A percentile compares a stretch with the other conserved stretches of the same genome.
These are phyloP conservation scores for Pythium inflatum DNA, from an alignment of 352 stramenopile genomes.

Conservation along the genomic window DNA sequence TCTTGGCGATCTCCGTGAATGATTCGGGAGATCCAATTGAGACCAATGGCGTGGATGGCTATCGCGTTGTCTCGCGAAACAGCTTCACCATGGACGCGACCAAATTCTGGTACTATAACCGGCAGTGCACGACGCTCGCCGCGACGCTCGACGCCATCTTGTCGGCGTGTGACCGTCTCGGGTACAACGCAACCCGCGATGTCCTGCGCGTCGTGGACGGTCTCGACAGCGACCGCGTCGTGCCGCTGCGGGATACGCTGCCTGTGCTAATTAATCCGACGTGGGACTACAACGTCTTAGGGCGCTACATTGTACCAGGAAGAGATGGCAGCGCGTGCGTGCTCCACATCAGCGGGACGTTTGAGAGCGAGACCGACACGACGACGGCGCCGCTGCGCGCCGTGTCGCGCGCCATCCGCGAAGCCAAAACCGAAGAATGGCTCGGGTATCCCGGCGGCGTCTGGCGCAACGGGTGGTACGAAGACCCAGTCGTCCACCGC, in stretches of 20 bases:
- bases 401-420: slow-evolving; percentile 13
- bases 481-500: slow-evolving; percentile 19
- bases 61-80: slow-evolving; percentile 30
- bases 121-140: slow-evolving; percentile 23
- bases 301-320: slow-evolving; percentile 25
- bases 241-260: slow-evolving; percentile 17
- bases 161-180: slow-evolving; percentile 14
- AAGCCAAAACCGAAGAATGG: slow-evolving; percentile 21
- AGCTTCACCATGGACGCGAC: background rate
- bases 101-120: slow-evolving; percentile 13
- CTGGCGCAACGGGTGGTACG: slow-evolving; percentile 54
- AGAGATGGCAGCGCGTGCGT: slow-evolving; percentile 34
- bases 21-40: too few species aligned
- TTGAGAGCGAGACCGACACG: background rate
- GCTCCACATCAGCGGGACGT: slow-evolving; percentile 23
- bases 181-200: slow-evolving; percentile 35
- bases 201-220: slow-evolving; percentile 30
- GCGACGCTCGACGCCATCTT: slow-evolving; percentile 22
- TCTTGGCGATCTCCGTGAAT: too few species aligned
- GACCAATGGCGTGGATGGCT: slow-evolving; percentile 26
- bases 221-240: background rate
- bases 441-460: background rate
- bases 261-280: slow-evolving; percentile 37
- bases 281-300: slow-evolving; percentile 28
- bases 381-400: background rate